Evolutionary conservation across 768 basidiomycete genomes (phyloP), one percentile per base, ranked within the genome.

Genomic region (Pisolithus tinctorius): DNA sequence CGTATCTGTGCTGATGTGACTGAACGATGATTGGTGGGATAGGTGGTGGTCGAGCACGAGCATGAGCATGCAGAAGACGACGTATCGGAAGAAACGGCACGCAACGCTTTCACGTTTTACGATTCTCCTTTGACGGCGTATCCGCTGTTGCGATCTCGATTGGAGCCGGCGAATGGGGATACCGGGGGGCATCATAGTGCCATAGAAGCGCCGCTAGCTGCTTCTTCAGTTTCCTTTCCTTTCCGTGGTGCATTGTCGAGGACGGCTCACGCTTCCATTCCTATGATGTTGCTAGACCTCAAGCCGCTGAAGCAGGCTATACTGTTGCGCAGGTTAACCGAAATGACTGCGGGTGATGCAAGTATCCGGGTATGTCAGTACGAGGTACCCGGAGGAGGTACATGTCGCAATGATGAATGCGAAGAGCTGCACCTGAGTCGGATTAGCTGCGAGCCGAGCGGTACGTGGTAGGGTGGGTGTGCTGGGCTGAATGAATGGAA

Each of bases 311-410:
- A 75, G 69, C 64, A 80, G 63, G 72, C 73, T 45, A 70, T 73
- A 13, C 57, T 71, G 48, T 68, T 70, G 57, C 79, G 74, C 60
- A 64, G 63, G 55, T 62, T 82, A 55, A 76, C 79, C 55, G 76
- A 78, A 49, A 63, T 60, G 52, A 78, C 54, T 26, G 54, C 60
- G 39, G 59, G 56, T 51, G 58, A 60, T 20, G 47, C 57, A 45
- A 64, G 67, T 50, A 58, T 77, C 57, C 77, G 73, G 61, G 73
- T 91, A 29, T 91, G 88, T 66, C 80, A 77, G 61, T 91, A 81
- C 53, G 88, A 91, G 64, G 74, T 89, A 45, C 87, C 88, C 39
- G 88, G 88, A n/a, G 84, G 84, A 54, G 88, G 88, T 48, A 78
- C 79, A 44, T 91, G 88, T 63, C 78, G 83, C 45, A 88, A 90